phyloP scores from a whole-genome alignment of 2,329 filamentous ascomycete species.

The Phialemoniopsis sp. region DNA sequence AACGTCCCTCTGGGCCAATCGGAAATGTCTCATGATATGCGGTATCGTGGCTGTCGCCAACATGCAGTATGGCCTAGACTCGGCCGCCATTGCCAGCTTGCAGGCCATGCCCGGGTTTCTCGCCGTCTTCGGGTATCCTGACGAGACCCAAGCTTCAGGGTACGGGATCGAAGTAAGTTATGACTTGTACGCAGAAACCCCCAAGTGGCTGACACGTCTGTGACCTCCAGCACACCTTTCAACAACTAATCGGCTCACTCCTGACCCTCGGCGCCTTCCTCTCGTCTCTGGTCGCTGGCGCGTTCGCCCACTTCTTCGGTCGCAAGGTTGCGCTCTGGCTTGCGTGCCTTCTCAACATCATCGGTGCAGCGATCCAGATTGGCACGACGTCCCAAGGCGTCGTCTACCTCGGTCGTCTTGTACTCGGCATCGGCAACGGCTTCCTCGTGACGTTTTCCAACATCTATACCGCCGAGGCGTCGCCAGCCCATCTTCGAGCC shows the following conservation, averaged over 20 bases:
- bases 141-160: conserved; percentile 24
- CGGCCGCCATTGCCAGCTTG: conserved; percentile 36
- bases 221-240: conserved; percentile 35
- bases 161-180: conserved; percentile 36
- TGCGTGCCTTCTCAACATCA: conserved; percentile 37
- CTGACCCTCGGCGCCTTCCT: conserved; percentile 46
- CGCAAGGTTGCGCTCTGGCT: conserved; percentile 40
- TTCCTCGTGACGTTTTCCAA: conserved; percentile 40
- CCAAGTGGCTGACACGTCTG: conserved; percentile 14
- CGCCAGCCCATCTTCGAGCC: conserved; percentile 32
- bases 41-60: conserved; percentile 40
- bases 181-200: conserved; percentile 12
- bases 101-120: conserved; percentile 49
- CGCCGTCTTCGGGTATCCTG: conserved; percentile 42
- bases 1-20: conserved; percentile 12
- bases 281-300: conserved; percentile 40
- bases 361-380: conserved; percentile 39
- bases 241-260: conserved; percentile 47
- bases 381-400: conserved; percentile 30
- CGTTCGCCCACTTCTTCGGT: conserved; percentile 41
- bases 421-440: conserved; percentile 37
- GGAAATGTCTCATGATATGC: conserved; percentile 41
- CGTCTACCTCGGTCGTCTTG: conserved; percentile 39
- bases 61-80: conserved; percentile 49
- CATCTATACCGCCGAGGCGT: conserved; percentile 42